Conservation (phyloP, 2,329 filamentous ascomycete genomes). For the Orbilia quercus region DNA sequence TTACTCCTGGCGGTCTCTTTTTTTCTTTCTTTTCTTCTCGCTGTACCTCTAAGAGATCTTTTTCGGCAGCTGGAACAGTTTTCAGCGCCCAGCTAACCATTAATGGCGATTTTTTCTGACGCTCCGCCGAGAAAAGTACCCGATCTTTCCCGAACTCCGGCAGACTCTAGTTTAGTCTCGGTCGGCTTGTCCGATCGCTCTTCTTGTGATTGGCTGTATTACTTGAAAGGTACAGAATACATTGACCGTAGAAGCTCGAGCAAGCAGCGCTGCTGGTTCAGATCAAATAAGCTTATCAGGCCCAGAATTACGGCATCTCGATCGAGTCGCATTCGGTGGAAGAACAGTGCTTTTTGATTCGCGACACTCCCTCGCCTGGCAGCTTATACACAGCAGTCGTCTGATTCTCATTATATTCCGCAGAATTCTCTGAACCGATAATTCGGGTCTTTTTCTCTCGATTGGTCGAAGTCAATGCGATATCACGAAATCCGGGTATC, state of each 20-base stretch:
- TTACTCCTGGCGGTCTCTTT: constrained; percentile 24
- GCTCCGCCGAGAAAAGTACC: constrained; percentile 54
- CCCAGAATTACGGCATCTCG: constrained; percentile 4
- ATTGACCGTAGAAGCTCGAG: not conserved
- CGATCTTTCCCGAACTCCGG: constrained; percentile 55
- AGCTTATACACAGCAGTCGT: constrained; percentile 3
- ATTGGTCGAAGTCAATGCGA: constrained; percentile 1
- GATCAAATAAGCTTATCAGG: constrained; percentile 15
- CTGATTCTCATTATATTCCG: constrained; percentile 4
- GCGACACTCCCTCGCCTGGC: constrained; percentile 14
- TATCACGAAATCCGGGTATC: constrained; percentile 22
- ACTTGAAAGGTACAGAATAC: not conserved
- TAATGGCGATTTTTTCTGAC: constrained; percentile 31
- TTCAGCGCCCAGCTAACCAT: constrained; percentile 40
- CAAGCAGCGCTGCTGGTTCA: not conserved
- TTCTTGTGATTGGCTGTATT: not conserved
- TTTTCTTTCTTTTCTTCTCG: too few species aligned
- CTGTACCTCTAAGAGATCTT: constrained; percentile 1
- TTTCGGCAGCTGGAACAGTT: constrained; percentile 53
- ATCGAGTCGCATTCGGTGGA: not conserved
- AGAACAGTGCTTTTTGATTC: constrained; percentile 7
- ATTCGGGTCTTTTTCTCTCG: not conserved
- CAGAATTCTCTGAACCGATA: not conserved
- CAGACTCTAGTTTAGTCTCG: constrained; percentile 29
- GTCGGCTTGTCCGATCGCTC: constrained; percentile 31